Percentiles rank a stretch among this genome's conserved stretches.
Conservation (phyloP, 208 protist genomes). For the Trypanosomatidae sp. region DNA sequence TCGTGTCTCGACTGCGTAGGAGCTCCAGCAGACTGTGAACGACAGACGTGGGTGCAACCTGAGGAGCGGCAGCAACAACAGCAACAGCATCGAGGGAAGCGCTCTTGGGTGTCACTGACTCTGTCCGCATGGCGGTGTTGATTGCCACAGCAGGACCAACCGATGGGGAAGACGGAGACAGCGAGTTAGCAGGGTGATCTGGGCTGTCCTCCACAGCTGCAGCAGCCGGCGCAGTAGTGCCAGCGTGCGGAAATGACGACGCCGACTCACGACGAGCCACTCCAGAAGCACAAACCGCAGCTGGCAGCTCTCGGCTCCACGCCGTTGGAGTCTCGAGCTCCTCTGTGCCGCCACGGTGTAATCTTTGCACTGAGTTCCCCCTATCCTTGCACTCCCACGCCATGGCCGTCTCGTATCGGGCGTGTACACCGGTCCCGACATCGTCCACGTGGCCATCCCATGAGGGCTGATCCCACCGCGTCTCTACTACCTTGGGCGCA, state of each 20-base stretch:
- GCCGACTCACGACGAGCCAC: neutral
- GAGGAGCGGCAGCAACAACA: neutral
- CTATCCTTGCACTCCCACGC: neutral
- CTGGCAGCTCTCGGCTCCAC: neutral
- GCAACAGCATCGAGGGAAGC: neutral
- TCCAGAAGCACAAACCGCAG: neutral
- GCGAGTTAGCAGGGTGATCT: neutral
- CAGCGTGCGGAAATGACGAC: neutral
- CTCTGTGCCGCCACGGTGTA: neutral
- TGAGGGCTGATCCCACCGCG: neutral
- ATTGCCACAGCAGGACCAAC: neutral
- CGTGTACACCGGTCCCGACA: neutral
- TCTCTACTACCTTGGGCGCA: neutral
- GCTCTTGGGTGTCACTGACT: neutral
- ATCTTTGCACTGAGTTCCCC: neutral
- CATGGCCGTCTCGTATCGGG: neutral
- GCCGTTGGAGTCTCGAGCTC: neutral
- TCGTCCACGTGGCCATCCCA: neutral
- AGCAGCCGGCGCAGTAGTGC: neutral
- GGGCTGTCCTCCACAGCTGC: neutral
- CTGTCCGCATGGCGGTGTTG: neutral
- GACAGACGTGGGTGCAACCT: neutral
- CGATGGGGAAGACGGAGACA: neutral
- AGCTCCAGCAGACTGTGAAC: constrained; percentile 11
- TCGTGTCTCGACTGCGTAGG: constrained; percentile 4